Evolutionary conservation across 306 rosid genomes (phyloP).

Genomic region (Sicyos baderoa): DNA sequence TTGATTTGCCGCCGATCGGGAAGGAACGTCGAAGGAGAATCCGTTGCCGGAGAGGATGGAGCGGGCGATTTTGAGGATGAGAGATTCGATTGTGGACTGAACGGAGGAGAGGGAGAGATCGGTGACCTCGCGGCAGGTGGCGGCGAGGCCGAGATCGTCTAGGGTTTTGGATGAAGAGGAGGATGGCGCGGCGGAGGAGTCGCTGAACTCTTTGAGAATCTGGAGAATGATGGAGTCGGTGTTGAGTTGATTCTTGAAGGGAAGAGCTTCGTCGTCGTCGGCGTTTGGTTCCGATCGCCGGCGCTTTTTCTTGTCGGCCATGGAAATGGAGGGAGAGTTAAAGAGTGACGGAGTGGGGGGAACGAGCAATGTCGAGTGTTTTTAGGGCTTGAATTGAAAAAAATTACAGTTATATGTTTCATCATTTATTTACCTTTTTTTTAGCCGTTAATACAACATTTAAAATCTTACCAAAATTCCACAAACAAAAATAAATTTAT

Average conservation of each 20-base stretch:
- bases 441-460: too few relatives aligned
- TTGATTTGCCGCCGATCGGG: conserved; percentile 79
- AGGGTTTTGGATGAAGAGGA: conserved; percentile 49
- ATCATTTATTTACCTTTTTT: too few relatives aligned
- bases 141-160: conserved; percentile 57
- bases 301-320: conserved; percentile 53
- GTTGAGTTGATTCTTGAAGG: conserved; percentile 36
- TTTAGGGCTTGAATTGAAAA: conserved; percentile 10
- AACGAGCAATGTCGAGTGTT: not conserved
- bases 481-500: too few relatives aligned
- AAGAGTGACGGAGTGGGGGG: too few relatives aligned
- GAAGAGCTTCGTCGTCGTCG: conserved; percentile 35
- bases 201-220: conserved; percentile 29
- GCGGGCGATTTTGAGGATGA: conserved; percentile 39
- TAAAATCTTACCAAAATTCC: too few relatives aligned
- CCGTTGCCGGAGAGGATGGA: conserved; percentile 77
- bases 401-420: too few relatives aligned
- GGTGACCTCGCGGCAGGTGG: conserved; percentile 65
- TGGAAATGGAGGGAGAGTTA: conserved; percentile 7
- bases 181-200: conserved; percentile 24
- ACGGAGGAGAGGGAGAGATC: conserved; percentile 67
- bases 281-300: conserved; percentile 28
- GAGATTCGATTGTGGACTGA: conserved; percentile 50
- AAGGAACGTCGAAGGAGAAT: conserved; percentile 74
- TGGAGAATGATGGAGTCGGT: conserved; percentile 33